phyloP scores from a whole-genome alignment of 305 asterid genomes.

The Galium porrigens region DNA sequence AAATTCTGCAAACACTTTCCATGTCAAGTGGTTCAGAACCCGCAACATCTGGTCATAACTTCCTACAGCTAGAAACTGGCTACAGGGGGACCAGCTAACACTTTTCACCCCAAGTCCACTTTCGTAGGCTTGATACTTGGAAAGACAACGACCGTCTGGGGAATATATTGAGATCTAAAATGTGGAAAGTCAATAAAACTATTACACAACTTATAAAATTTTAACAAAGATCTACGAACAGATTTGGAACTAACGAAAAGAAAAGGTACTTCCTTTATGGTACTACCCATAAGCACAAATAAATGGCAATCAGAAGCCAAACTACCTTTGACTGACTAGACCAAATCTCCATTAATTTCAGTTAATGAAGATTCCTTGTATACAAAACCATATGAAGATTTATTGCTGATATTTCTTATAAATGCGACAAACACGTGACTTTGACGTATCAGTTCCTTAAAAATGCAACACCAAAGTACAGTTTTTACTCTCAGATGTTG shows the following conservation, averaged over 20 bases:
- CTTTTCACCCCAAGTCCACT: slow-evolving; percentile 93
- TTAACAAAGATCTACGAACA: neutral
- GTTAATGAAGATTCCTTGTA: neutral
- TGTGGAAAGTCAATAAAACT: slow-evolving; percentile 10
- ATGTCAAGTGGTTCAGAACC: slow-evolving; percentile 90
- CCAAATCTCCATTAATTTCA: neutral
- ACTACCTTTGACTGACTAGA: neutral
- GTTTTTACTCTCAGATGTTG: neutral
- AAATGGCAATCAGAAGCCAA: neutral
- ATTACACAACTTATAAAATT: neutral
- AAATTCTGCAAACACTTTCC: slow-evolving; percentile 99
- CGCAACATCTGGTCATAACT: slow-evolving; percentile 96
- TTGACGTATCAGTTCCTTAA: neutral
- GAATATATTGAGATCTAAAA: slow-evolving; percentile 78
- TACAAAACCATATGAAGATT: neutral
- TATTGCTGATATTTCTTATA: neutral
- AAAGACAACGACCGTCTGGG: slow-evolving; percentile 87
- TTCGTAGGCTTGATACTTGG: slow-evolving; percentile 93
- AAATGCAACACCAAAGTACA: neutral
- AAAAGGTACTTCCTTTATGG: neutral
- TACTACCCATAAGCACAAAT: neutral
- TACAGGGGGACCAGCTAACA: slow-evolving; percentile 91
- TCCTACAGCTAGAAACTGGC: slow-evolving; percentile 90
- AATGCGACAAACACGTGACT: neutral
- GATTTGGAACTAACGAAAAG: neutral